phyloP scores from a whole-genome alignment of 768 basidiomycete genomes.

The Boletellus emodensis region DNA sequence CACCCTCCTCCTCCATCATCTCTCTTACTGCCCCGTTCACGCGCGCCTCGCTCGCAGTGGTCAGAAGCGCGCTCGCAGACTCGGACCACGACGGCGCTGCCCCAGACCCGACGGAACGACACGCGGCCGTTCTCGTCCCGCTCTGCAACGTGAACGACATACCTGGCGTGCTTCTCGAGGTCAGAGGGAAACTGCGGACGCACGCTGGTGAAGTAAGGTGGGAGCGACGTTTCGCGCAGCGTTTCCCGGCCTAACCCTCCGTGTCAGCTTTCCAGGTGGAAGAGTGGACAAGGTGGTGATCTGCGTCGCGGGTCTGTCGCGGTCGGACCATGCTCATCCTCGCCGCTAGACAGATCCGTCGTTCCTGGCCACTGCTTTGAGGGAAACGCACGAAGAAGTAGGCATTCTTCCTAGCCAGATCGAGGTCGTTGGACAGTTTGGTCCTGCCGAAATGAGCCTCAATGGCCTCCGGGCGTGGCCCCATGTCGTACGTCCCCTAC shows the following conservation, averaged over 20 bases:
- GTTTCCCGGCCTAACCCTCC: not conserved
- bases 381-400: conserved; percentile 75
- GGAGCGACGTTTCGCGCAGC: not conserved
- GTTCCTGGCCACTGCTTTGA: conserved; percentile 53
- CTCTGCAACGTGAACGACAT: conserved; percentile 67
- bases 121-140: conserved; percentile 73
- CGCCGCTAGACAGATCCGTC: conserved; percentile 47
- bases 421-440: conserved; percentile 62
- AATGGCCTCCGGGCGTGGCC: conserved; percentile 69
- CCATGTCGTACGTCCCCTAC: conserved; percentile 56
- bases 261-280: conserved; percentile 69
- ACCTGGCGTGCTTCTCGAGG: conserved; percentile 69
- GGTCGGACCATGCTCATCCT: conserved; percentile 1
- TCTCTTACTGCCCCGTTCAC: conserved; percentile 38
- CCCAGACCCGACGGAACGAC: conserved; percentile 30
- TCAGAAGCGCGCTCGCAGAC: conserved; percentile 28
- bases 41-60: conserved; percentile 28
- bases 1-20: conserved; percentile 17
- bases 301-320: not conserved
- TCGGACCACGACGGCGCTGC: conserved; percentile 13
- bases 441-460: conserved; percentile 57
- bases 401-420: conserved; percentile 57
- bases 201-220: conserved; percentile 87
- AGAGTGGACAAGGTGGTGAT: conserved; percentile 55
- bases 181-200: conserved; percentile 58